These are phyloP conservation scores for Gelatoporia subvermispora DNA, from an alignment of 768 basidiomycete species.

Conservation along the genomic window DNA sequence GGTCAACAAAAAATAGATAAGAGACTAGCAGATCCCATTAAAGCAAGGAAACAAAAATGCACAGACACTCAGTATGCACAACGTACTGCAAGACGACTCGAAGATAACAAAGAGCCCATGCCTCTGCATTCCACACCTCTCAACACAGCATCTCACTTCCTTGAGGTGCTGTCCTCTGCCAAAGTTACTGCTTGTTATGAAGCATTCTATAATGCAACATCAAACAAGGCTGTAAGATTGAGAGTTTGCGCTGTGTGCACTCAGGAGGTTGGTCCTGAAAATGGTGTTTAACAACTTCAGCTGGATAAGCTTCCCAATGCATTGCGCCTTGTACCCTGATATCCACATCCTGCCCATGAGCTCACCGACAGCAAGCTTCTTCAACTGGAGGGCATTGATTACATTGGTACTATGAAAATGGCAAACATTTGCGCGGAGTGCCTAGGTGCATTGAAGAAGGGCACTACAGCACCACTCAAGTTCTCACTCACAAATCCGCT, in stretches of 20 bases:
- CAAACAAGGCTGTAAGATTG: neutral
- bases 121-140: too few species aligned
- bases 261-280: neutral
- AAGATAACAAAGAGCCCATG: too few species aligned
- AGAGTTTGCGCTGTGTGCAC: neutral
- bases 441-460: neutral
- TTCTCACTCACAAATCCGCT: slow-evolving; percentile 29
- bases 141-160: neutral
- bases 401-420: neutral
- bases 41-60: neutral
- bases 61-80: neutral
- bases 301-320: neutral
- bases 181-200: neutral
- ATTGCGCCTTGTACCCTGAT: neutral
- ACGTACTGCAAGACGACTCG: too few species aligned
- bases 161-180: neutral
- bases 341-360: neutral
- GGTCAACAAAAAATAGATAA: neutral
- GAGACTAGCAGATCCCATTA: neutral
- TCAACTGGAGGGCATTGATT: neutral
- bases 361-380: neutral
- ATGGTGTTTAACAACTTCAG: neutral
- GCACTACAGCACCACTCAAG: neutral
- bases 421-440: neutral
- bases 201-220: neutral